phyloP scores from a whole-genome alignment of 164 flowering plant species.

The Vitis cinerea region DNA sequence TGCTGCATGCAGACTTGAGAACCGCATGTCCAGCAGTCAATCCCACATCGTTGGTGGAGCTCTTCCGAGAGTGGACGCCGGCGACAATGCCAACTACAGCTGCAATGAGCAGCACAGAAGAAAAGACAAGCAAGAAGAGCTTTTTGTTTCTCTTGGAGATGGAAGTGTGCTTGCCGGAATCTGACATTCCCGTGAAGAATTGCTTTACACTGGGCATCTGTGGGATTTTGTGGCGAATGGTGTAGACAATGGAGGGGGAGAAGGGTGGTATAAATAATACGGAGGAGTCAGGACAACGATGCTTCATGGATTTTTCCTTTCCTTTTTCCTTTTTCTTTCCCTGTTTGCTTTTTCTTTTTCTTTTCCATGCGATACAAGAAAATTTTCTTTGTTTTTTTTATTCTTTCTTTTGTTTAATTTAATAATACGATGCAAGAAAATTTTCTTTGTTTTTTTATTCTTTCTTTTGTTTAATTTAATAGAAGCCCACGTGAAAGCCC shows the following conservation, averaged over 20 bases:
- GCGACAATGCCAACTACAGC: constrained; percentile 35
- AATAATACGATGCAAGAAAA: too few relatives aligned
- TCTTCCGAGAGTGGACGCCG: constrained; percentile 28
- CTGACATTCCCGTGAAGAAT: constrained; percentile 25
- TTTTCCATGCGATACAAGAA: too few relatives aligned
- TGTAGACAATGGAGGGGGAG: too few relatives aligned
- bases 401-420: too few relatives aligned
- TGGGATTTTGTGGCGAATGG: background rate
- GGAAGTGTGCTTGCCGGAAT: constrained; percentile 26
- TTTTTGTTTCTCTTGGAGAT: constrained; percentile 30
- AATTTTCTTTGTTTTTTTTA: too few relatives aligned
- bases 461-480: too few relatives aligned
- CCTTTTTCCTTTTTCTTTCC: too few relatives aligned
- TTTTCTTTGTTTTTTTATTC: too few relatives aligned
- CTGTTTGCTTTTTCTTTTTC: too few relatives aligned
- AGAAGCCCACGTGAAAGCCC: too few relatives aligned
- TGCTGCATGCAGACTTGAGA: constrained; percentile 57
- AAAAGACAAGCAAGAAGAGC: constrained; percentile 28
- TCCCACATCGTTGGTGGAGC: constrained; percentile 1
- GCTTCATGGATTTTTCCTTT: too few relatives aligned
- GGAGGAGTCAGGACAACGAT: too few relatives aligned
- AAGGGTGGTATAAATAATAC: background rate
- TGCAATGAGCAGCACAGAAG: constrained; percentile 40
- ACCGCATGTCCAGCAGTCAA: constrained; percentile 41
- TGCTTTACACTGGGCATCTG: constrained; percentile 17